Evolutionary conservation across 2,329 filamentous ascomycete genomes (phyloP).

Genomic region (Pseudogymnoascus sp.): DNA sequence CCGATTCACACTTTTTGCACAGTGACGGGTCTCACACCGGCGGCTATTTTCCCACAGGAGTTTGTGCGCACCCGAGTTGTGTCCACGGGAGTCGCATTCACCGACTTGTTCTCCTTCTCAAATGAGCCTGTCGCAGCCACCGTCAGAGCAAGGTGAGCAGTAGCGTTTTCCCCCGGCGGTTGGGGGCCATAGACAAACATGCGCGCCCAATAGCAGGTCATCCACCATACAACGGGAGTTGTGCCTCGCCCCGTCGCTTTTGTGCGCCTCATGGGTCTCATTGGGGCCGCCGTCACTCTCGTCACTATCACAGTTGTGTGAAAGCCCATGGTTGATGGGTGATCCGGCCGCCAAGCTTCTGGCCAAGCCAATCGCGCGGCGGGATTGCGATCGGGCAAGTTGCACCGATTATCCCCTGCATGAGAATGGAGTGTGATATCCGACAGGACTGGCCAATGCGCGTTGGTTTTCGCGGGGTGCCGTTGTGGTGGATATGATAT

Average conservation of each 20-base stretch:
- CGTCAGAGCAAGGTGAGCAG: neutral
- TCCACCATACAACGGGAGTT: neutral
- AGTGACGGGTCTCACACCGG: neutral
- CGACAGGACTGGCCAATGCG: neutral
- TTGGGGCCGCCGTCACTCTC: neutral
- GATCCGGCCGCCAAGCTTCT: neutral
- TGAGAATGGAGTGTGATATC: constrained; percentile 1
- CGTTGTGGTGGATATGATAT: neutral
- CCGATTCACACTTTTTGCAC: neutral
- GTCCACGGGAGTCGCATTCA: neutral
- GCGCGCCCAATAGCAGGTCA: neutral
- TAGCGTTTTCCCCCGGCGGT: neutral
- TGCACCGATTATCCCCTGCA: constrained; percentile 1
- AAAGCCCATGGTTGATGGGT: neutral
- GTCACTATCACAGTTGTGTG: neutral
- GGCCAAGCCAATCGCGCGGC: neutral
- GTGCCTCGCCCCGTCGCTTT: neutral
- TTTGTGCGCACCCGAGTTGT: neutral
- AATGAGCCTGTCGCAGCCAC: neutral
- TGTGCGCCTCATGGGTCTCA: neutral
- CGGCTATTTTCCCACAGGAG: neutral
- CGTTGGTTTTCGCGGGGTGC: neutral
- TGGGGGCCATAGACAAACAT: neutral
- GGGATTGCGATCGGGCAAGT: neutral
- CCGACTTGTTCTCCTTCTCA: neutral